Base-by-base conservation (phyloP, 129 eudicot species). In the Artemisia tridentata region DNA sequence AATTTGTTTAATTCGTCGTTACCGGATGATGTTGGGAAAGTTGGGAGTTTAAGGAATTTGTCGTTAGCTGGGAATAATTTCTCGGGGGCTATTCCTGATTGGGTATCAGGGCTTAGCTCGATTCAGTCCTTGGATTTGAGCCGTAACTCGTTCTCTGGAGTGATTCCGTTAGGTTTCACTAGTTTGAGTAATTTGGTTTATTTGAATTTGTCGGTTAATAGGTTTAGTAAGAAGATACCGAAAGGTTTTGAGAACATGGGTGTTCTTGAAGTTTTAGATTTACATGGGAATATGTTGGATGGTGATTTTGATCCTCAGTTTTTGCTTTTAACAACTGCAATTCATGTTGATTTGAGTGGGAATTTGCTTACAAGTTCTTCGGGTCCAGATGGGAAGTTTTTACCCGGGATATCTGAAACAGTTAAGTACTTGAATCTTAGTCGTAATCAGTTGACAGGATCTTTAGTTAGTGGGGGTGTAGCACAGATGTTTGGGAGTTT, bases 41-140 rank as follows among this genome's bases (percentile, higher is more conserved):
- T 84, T 27, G 76, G 20, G 65, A 84, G 91, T 59, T 82, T 90
- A 57, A 80, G 80, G 88, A 95, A 90, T 76, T 71, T 95, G 0
- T 85, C 99, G 8, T 67, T 95, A 78, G 87, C 99, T 5, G 97
- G 99, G 19, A 95, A 95, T 63, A 86, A 86, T 73, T 90, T 95
- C 31, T 84, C 99, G 2, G 99, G 93, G 1, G 46, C 85, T 1
- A 71, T 95, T 29, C 96, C 97, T 0, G 95, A 95, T 79, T 67
- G 91, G 45, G 59, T 95, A 63, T 90, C 97, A 0, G 97, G 83
- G 68, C 91, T 95, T 56, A 25, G 74, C 16, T 88, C 99, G 3
- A 58, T 95, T 1, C 84, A 71, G 27, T 95, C 96, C 19, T 58
- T 95, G 50, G 99, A 95, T 60, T 84, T 95, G 72, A 90, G 99